A percentile compares a stretch with the other conserved stretches of the same genome.
phyloP scores from a whole-genome alignment of 2,329 filamentous ascomycete species.

The Fusarium udum region DNA sequence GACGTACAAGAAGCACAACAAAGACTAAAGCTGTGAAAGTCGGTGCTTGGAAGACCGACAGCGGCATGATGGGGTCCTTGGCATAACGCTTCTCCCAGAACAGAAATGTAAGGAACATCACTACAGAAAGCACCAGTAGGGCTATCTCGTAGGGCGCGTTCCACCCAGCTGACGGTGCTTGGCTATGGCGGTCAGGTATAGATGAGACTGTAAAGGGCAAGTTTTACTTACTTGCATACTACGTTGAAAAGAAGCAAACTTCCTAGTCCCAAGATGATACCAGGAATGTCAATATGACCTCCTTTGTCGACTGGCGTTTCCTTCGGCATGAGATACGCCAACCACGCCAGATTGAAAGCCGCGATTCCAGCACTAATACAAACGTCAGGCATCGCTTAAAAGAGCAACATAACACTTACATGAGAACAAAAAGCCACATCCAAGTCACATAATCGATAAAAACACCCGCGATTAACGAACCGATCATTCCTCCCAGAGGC shows the following conservation, averaged over 20 bases:
- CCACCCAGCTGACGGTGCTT: conserved; percentile 58
- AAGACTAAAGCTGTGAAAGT: conserved; percentile 55
- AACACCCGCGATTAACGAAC: not conserved
- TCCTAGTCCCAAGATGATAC: conserved; percentile 47
- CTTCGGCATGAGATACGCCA: conserved; percentile 13
- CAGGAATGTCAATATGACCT: conserved; percentile 40
- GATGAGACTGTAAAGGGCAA: fast-evolving
- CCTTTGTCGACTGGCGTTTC: conserved; percentile 38
- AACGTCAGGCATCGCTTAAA: fast-evolving
- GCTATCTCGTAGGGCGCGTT: conserved; percentile 52
- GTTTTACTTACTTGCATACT: conserved; percentile 56
- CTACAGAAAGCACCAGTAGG: conserved; percentile 50
- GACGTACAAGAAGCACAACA: conserved; percentile 49
- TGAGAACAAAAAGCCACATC: conserved; percentile 17
- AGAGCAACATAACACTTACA: not conserved
- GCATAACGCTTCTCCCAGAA: conserved; percentile 55
- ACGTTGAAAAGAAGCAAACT: conserved; percentile 58
- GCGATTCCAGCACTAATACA: conserved; percentile 1
- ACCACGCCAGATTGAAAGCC: not conserved
- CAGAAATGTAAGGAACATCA: conserved; percentile 45
- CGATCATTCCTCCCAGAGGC: conserved; percentile 52
- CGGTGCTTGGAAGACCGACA: conserved; percentile 56
- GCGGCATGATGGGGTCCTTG: conserved; percentile 55
- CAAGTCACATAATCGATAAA: not conserved
- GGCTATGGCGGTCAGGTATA: conserved; percentile 1